Evolutionary conservation across 1,139 yeast genomes (phyloP), one percentile per base, ranked within the genome.

Genomic region (Sugiyamaella novakii): DNA sequence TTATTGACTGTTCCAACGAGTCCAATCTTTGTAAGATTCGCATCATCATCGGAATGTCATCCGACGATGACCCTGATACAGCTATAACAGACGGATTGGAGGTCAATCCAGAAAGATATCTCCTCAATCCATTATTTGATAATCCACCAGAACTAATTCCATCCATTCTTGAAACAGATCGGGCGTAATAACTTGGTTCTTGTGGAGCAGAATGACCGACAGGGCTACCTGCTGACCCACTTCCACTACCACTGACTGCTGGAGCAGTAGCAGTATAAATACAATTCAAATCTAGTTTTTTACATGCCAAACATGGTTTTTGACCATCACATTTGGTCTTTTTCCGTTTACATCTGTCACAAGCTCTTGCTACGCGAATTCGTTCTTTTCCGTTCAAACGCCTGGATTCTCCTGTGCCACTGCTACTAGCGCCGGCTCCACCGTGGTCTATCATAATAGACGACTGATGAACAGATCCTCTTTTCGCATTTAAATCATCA

Each of bases 251-350:
- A 22, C 8, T 5, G 8, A 22, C 15, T 5, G 42, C 8, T 6
- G 22, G 31, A 14, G 33, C 15, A 18, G n/a, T 28, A 24, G 33
- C 6, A n/a, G 40, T 36, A 29, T 36, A 69, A 5, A 65, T 60
- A 59, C 85, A 81, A 21, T 69, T 73, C 41, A 68, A 68, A 34
- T 66, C 68, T 51, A 73, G 76, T 61, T 71, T 73, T 8, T 63
- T 55, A 61, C 87, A 81, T 6, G 78, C 71, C 7, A 61, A 58
- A 56, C 87, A 81, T 2, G 87, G 86, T 43, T 62, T 63, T 18
- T 73, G 68, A 2, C 86, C 86, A 41, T 80, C 76, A 60, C 87
- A 81, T 59, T 81, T 81, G 53, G 79, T 79, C 63, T 81, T 81
- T 52, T 80, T 82, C 28, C 71, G 67, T 54, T 84, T 70, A 64